Evolutionary conservation across 371 early-diverging fungal genomes (phyloP), one percentile per base, ranked within the genome.

Genomic region (Mucor sp.): DNA sequence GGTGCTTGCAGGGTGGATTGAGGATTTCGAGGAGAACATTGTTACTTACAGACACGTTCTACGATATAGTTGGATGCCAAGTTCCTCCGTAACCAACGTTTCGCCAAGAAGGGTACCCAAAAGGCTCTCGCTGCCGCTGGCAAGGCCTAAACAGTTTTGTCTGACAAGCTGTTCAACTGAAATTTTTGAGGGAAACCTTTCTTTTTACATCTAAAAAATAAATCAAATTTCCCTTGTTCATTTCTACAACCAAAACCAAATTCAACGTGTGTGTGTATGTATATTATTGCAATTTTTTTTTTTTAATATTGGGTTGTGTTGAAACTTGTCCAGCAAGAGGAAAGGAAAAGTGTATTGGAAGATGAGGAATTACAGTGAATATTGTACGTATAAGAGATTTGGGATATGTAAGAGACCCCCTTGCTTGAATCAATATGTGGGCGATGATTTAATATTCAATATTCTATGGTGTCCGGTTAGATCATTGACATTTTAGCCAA

Each of bases 81-180:
- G 93, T 98, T 98, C 93, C 79, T 95, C 79, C 94, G 98, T 79
- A 99, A 99, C 95, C 97, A 97, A 87, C 94, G 97, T 74, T 96
- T 90, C 85, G 98, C 97, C 78, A 94, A 93, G 91, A 90, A 90
- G 83, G 97, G 84, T 67, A 84, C 80, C 61, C 65, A 71, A 47
- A 74, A 76, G 75, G 80, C 79, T 68, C 69, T 77, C 53, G 76
- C 72, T 48, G 72, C 66, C 56, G 66, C 66, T 48, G 27, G 7
- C 63, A 71, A 84, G 72, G 95, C 83, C 93, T 95, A 97, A 63
- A 84, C 82, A 17, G 56, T 56, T 53, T 53, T 27, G 6, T 53
- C 27, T 19, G 6, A 30, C 56, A n/a, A n/a, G 17, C 56, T 30
- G 56, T 56, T 32, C 32, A 53, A 27, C 25, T 53, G 23, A 25